These are phyloP conservation scores for Aegilops tauschii DNA, from an alignment of 176 grass and related monocot species.

Conservation along the genomic window DNA sequence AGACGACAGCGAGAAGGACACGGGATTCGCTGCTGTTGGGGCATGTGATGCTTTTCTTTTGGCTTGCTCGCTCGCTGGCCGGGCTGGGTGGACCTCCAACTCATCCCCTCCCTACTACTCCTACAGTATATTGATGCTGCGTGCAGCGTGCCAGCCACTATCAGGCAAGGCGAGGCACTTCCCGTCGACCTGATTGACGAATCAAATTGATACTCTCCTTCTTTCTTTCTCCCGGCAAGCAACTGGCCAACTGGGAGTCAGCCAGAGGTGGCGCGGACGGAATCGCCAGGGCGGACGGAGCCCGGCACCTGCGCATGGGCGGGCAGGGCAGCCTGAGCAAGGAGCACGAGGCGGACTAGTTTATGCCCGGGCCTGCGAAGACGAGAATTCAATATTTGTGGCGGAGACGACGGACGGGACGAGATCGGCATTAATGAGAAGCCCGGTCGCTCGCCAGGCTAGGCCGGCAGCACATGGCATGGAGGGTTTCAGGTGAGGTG, in stretches of 20 bases:
- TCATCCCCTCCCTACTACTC: background rate
- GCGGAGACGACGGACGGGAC: background rate
- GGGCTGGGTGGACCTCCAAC: constrained; percentile 35
- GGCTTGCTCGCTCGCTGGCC: background rate
- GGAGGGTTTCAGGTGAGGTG: background rate
- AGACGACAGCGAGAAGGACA: constrained; percentile 19
- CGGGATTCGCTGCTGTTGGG: constrained; percentile 23
- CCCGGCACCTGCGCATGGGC: constrained; percentile 20
- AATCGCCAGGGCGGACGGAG: background rate
- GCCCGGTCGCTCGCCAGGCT: background rate
- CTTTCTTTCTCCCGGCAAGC: background rate
- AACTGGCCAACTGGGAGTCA: constrained; percentile 12
- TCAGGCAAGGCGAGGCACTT: background rate
- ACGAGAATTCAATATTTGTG: constrained; percentile 4
- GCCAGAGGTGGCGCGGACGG: background rate
- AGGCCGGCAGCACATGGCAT: background rate
- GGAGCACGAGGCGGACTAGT: constrained; percentile 4
- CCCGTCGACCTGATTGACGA: constrained; percentile 9
- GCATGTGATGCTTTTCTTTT: constrained; percentile 33
- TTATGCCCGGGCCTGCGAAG: background rate
- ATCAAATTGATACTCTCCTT: constrained; percentile 1
- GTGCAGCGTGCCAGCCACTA: constrained; percentile 38
- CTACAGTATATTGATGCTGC: background rate
- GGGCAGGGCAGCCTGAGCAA: constrained; percentile 18
- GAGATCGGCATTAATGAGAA: background rate